A percentile compares a stretch with the other conserved stretches of the same genome.
phyloP scores from a whole-genome alignment of 2,329 filamentous ascomycete genomes.

The Fusarium sp. region DNA sequence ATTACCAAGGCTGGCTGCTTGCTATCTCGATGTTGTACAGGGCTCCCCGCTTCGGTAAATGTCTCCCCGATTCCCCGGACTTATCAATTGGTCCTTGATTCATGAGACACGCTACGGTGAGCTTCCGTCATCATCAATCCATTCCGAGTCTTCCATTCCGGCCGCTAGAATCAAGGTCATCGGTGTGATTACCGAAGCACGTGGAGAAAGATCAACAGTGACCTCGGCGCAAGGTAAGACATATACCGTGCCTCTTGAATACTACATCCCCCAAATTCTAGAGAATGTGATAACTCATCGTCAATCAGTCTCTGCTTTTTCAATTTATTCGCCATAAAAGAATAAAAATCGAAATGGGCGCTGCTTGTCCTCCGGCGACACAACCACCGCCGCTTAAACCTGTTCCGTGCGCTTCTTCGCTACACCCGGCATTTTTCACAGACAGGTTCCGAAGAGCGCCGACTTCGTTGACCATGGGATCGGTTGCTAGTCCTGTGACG shows the following conservation, averaged over 20 bases:
- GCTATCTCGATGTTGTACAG: not conserved
- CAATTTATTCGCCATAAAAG: not conserved
- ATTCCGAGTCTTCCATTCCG: conserved; percentile 2
- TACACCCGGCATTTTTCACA: conserved; percentile 82
- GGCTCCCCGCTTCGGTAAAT: conserved; percentile 5
- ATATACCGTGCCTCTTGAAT: not conserved
- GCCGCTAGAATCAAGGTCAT: conserved; percentile 8
- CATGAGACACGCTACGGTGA: not conserved
- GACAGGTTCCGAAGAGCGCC: conserved; percentile 65
- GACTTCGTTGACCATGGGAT: conserved; percentile 41
- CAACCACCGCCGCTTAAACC: conserved; percentile 17
- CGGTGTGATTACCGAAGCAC: conserved; percentile 32
- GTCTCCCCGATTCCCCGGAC: not conserved
- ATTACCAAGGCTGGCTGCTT: not conserved
- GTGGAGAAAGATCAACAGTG: conserved; percentile 26
- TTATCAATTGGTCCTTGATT: not conserved
- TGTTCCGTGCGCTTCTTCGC: conserved; percentile 56
- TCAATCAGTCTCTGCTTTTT: not conserved
- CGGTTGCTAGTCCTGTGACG: conserved; percentile 59
- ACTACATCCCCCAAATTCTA: not conserved
- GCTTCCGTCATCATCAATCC: conserved; percentile 7
- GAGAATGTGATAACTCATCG: conserved; percentile 21
- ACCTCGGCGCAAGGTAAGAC: conserved; percentile 20
- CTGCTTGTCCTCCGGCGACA: conserved; percentile 20
- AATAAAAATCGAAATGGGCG: conserved; percentile 20